These are phyloP conservation scores for Zangia roseola DNA, from an alignment of 768 basidiomycete genomes.

Conservation along the genomic window DNA sequence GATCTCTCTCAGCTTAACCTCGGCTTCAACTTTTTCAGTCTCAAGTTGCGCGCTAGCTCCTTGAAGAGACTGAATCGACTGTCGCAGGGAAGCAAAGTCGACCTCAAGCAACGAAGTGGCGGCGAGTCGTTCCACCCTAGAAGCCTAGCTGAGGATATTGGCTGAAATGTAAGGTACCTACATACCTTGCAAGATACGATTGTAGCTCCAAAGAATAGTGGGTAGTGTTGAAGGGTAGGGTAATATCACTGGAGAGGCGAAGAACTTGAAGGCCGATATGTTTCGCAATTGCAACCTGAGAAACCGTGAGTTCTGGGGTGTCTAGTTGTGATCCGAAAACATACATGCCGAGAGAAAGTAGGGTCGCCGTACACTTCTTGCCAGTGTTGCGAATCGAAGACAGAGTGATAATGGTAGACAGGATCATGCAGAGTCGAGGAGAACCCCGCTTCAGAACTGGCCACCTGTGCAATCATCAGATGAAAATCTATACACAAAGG, in stretches of 20 bases:
- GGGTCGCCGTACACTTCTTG: slow-evolving; percentile 77
- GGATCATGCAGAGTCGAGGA: slow-evolving; percentile 47
- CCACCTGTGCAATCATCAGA: slow-evolving; percentile 23
- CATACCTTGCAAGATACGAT: slow-evolving; percentile 60
- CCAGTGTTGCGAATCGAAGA: slow-evolving; percentile 73
- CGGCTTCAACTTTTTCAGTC: slow-evolving; percentile 54
- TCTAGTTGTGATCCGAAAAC: slow-evolving; percentile 17
- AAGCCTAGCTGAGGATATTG: neutral
- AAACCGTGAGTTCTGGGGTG: neutral
- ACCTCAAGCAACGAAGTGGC: slow-evolving; percentile 45
- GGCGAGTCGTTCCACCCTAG: slow-evolving; percentile 32
- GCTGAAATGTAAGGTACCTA: slow-evolving; percentile 26
- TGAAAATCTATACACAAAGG: neutral
- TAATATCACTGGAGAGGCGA: slow-evolving; percentile 59
- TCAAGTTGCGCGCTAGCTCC: slow-evolving; percentile 55
- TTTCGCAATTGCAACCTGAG: slow-evolving; percentile 64
- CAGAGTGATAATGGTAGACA: slow-evolving; percentile 72
- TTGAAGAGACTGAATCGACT: slow-evolving; percentile 49
- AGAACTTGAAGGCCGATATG: slow-evolving; percentile 62
- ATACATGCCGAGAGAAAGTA: slow-evolving; percentile 69
- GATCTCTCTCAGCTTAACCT: slow-evolving; percentile 46
- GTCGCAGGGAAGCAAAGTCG: slow-evolving; percentile 41
- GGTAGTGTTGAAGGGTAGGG: slow-evolving; percentile 75
- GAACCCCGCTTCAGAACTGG: slow-evolving; percentile 36
- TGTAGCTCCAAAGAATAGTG: slow-evolving; percentile 70